Conservation (phyloP, 257 asterid species). For the Coffea eugenioides region DNA sequence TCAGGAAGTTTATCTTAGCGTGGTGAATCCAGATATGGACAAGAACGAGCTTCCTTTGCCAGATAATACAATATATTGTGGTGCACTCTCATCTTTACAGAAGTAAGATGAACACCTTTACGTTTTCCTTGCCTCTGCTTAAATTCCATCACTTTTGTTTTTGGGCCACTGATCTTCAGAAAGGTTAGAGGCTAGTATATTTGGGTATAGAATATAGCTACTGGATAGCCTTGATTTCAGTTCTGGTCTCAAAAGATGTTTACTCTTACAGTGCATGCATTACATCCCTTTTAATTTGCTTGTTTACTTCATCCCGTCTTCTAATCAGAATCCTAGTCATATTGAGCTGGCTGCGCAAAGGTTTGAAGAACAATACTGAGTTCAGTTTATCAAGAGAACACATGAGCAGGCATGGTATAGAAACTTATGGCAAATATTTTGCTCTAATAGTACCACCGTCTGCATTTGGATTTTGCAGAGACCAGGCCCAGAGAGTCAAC, state of each 20-base stretch:
- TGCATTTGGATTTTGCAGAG: conserved; percentile 42
- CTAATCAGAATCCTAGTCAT: neutral
- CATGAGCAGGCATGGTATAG: neutral
- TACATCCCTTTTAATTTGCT: neutral
- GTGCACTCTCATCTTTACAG: conserved; percentile 68
- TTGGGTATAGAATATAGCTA: neutral
- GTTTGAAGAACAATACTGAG: neutral
- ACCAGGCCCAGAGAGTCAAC: conserved; percentile 58
- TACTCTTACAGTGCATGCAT: neutral
- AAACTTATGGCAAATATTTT: neutral
- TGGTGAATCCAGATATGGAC: conserved; percentile 72
- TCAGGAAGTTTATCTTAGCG: conserved; percentile 77
- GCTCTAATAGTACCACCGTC: neutral
- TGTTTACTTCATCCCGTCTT: neutral
- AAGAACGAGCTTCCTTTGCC: conserved; percentile 65
- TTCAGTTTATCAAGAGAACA: neutral
- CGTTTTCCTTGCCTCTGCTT: neutral
- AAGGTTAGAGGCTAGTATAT: neutral
- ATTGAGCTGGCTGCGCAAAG: neutral
- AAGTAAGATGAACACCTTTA: conserved; percentile 47
- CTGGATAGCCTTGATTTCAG: neutral
- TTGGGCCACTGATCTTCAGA: neutral
- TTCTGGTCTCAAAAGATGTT: neutral
- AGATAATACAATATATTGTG: conserved; percentile 73
- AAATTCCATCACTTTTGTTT: neutral